Percentiles rank a stretch among this genome's conserved stretches.
Conservation (phyloP, 208 protist genomes). For the Acanthamoeba lugdunensis region DNA sequence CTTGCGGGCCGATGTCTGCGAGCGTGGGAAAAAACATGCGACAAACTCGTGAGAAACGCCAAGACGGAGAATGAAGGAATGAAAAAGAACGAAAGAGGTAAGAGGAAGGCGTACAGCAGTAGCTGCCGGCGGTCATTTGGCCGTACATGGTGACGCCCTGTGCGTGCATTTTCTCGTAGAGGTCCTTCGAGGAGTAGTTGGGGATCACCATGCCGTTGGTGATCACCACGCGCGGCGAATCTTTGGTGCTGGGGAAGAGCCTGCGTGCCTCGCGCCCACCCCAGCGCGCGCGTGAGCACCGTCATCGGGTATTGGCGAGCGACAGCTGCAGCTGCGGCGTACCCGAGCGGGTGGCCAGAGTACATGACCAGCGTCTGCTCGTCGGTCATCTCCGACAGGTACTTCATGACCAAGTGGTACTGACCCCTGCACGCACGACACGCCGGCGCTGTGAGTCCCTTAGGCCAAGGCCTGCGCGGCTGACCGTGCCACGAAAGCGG, state of each 20-base stretch:
- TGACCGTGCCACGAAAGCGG: background rate
- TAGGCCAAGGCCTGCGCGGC: background rate
- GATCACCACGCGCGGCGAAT: slow-evolving; percentile 88
- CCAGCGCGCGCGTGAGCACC: slow-evolving; percentile 4
- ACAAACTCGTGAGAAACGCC: background rate
- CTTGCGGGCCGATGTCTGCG: slow-evolving; percentile 89
- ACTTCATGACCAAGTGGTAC: slow-evolving; percentile 90
- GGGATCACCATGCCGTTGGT: slow-evolving; percentile 94
- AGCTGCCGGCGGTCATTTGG: slow-evolving; percentile 92
- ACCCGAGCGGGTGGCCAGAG: slow-evolving; percentile 89
- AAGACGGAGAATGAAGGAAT: background rate
- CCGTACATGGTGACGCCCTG: slow-evolving; percentile 89
- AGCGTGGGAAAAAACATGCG: slow-evolving; percentile 66
- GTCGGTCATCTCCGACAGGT: slow-evolving; percentile 89
- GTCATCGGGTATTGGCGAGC: background rate
- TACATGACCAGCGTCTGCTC: slow-evolving; percentile 91
- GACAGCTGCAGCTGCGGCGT: background rate
- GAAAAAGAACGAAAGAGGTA: slow-evolving; percentile 14
- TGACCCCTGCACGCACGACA: slow-evolving; percentile 83
- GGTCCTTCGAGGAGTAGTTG: slow-evolving; percentile 89
- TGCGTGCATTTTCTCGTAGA: slow-evolving; percentile 86
- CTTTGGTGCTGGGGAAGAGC: slow-evolving; percentile 87
- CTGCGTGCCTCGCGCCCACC: slow-evolving; percentile 72
- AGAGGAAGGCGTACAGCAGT: slow-evolving; percentile 79
- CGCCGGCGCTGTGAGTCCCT: background rate